phyloP scores from a whole-genome alignment of 768 basidiomycete genomes.

The Phanerochaete carnosa region DNA sequence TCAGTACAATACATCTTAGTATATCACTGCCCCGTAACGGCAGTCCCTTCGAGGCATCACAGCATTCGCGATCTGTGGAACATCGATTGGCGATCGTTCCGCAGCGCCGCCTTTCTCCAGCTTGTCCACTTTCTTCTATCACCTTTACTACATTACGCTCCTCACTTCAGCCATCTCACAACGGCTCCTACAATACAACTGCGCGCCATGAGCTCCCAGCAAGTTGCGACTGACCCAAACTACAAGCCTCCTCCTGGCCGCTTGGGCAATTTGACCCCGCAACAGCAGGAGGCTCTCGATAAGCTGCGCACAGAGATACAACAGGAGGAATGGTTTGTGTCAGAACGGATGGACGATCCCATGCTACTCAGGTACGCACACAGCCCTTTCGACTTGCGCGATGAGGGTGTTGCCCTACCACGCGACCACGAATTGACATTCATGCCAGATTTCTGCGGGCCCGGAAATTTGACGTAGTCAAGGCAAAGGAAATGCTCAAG shows the following conservation, averaged over 20 bases:
- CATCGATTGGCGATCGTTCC: conserved; percentile 4
- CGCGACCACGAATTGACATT: background rate
- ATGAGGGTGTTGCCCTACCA: background rate
- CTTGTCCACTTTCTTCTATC: background rate
- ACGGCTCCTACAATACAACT: too few relatives aligned
- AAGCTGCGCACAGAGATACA: conserved; percentile 63
- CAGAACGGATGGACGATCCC: conserved; percentile 68
- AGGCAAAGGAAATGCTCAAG: conserved; percentile 82
- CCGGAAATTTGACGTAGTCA: conserved; percentile 82
- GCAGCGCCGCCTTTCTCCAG: background rate
- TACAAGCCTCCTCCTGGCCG: conserved; percentile 70
- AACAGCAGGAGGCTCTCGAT: conserved; percentile 63
- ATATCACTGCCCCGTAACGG: background rate
- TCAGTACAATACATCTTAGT: background rate
- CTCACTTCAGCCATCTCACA: background rate
- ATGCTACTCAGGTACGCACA: conserved; percentile 56
- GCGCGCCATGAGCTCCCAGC: background rate
- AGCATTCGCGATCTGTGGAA: background rate
- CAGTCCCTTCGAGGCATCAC: background rate
- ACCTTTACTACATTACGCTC: background rate
- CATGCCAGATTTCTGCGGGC: conserved; percentile 80
- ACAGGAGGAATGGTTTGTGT: conserved; percentile 56
- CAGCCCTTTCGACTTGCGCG: background rate
- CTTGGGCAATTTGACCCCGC: conserved; percentile 69
- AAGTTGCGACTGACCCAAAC: conserved; percentile 51